Evolutionary conservation across 768 basidiomycete genomes (phyloP).

Genomic region (Tylopilus intermedius): DNA sequence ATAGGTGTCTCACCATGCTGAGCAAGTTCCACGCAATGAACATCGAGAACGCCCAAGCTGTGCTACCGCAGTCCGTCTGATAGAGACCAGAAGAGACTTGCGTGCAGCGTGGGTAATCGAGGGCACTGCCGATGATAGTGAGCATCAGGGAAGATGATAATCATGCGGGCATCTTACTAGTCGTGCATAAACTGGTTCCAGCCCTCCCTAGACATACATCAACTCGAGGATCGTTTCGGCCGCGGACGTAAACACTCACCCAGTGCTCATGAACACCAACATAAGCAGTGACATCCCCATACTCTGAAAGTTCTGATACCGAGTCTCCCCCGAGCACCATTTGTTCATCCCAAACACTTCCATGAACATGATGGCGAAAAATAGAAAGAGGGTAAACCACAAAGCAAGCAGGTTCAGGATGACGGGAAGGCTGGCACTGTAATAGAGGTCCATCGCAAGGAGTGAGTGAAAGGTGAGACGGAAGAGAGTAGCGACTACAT

Average conservation of each 20-base stretch:
- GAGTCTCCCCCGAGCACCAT: constrained; percentile 59
- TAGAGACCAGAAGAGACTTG: constrained; percentile 39
- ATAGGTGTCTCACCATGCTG: constrained; percentile 66
- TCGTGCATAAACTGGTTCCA: constrained; percentile 99
- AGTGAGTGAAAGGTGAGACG: background rate
- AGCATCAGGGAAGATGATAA: background rate
- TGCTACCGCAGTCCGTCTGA: constrained; percentile 85
- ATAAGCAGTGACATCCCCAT: constrained; percentile 80
- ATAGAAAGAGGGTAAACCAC: constrained; percentile 87
- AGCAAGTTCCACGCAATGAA: constrained; percentile 95
- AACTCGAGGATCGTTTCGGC: constrained; percentile 1
- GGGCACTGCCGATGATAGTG: constrained; percentile 44
- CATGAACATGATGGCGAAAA: constrained; percentile 82
- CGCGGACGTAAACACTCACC: constrained; percentile 45
- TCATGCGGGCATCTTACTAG: constrained; percentile 45
- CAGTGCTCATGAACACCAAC: constrained; percentile 89
- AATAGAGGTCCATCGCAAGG: background rate
- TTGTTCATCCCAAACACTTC: constrained; percentile 92
- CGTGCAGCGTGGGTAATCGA: constrained; percentile 79
- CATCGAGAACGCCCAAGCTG: constrained; percentile 74
- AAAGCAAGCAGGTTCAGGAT: constrained; percentile 80
- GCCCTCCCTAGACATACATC: constrained; percentile 57
- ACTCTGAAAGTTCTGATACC: constrained; percentile 67
- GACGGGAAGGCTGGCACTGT: constrained; percentile 78
- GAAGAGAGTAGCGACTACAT: constrained; percentile 30